Conservation (phyloP, 1,284 basidiomycete species). For the Sanghuangporus sanghuang region DNA sequence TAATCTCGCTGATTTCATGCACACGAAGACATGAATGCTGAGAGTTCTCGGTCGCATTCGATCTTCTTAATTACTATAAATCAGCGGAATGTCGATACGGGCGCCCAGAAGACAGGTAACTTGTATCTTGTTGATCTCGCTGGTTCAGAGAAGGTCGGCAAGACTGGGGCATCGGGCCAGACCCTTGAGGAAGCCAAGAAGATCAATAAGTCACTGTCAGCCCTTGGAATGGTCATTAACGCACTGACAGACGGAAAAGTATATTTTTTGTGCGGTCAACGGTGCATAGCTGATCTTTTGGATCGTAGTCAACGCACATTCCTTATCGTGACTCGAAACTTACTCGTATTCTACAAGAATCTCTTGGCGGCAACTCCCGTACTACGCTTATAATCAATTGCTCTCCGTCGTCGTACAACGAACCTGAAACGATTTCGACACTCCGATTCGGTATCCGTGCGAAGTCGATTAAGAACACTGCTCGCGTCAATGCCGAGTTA, state of each 20-base stretch:
- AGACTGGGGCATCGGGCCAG: slow-evolving; percentile 98
- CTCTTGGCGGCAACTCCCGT: slow-evolving; percentile 96
- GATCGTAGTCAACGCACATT: slow-evolving; percentile 83
- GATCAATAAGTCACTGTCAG: slow-evolving; percentile 98
- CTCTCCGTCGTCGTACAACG: slow-evolving; percentile 96
- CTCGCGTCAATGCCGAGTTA: slow-evolving; percentile 96
- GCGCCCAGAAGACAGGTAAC: slow-evolving; percentile 94
- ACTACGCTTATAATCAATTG: slow-evolving; percentile 99
- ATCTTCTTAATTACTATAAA: slow-evolving; percentile 98
- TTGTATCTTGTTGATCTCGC: slow-evolving; percentile 98
- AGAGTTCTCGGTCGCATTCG: slow-evolving; percentile 98
- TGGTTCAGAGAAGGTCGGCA: slow-evolving; percentile 98
- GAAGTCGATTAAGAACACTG: slow-evolving; percentile 99
- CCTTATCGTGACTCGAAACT: slow-evolving; percentile 99
- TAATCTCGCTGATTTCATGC: slow-evolving; percentile 2
- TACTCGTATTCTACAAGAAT: slow-evolving; percentile 99
- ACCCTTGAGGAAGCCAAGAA: slow-evolving; percentile 99
- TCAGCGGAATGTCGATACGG: slow-evolving; percentile 94
- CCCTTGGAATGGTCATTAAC: slow-evolving; percentile 99
- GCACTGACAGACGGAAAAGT: slow-evolving; percentile 96
- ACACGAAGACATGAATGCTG: slow-evolving; percentile 95
- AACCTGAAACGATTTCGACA: slow-evolving; percentile 95
- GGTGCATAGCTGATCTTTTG: slow-evolving; percentile 13
- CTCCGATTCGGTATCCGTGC: slow-evolving; percentile 98
- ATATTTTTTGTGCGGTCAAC: slow-evolving; percentile 21